Conservation (phyloP, 2,329 filamentous ascomycete species). For the Sporothrix protearum region DNA sequence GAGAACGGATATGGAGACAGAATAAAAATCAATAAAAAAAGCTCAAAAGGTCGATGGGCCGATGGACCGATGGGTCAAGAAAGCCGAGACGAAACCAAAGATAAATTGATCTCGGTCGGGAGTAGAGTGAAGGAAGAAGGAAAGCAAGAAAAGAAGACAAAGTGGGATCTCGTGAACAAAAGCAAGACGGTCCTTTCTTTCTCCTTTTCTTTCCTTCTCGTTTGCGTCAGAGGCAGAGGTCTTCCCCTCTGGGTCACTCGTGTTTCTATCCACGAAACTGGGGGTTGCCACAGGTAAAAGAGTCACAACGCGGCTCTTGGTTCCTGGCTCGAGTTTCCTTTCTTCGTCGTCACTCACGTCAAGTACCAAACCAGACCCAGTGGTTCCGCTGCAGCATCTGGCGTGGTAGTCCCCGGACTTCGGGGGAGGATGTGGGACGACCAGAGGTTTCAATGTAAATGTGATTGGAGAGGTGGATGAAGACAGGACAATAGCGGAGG, state of each 20-base stretch:
- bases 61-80: neutral
- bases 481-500: neutral
- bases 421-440: conserved; percentile 7
- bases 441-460: neutral
- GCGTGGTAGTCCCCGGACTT: neutral
- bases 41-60: neutral
- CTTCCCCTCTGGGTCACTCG: neutral
- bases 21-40: neutral
- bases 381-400: conserved; percentile 3
- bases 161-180: neutral
- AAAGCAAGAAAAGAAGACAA: neutral
- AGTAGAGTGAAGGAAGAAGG: neutral
- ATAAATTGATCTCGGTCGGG: neutral
- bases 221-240: neutral
- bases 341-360: neutral
- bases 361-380: neutral
- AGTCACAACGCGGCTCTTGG: neutral
- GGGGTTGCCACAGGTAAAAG: neutral
- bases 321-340: neutral
- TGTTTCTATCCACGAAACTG: neutral
- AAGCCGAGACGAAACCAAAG: neutral
- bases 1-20: neutral
- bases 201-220: neutral
- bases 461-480: neutral
- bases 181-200: neutral